Percentiles rank a stretch among this genome's conserved stretches.
phyloP scores from a whole-genome alignment of 2,329 filamentous ascomycete species.

The Aspergillus ochraceus region DNA sequence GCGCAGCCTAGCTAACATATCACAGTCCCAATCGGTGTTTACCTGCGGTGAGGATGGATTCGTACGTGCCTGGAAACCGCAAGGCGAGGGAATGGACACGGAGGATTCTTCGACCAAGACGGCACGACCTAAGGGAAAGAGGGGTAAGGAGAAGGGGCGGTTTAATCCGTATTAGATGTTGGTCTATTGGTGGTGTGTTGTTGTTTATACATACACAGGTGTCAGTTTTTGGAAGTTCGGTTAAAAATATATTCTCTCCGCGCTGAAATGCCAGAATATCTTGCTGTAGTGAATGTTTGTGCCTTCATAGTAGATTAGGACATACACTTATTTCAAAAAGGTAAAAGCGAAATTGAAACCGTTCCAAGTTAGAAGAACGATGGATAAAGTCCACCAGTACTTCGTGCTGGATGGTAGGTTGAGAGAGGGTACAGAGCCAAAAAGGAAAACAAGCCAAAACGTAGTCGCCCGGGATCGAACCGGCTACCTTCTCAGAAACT shows the following conservation, averaged over 20 bases:
- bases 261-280: no score
- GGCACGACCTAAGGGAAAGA: constrained; percentile 34
- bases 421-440: neutral
- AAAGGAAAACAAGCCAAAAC: constrained; percentile 17
- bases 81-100: constrained; percentile 14
- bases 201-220: neutral
- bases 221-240: no score
- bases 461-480: constrained; percentile 27
- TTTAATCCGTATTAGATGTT: constrained; percentile 37
- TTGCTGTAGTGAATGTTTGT: no score
- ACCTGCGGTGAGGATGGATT: constrained; percentile 49
- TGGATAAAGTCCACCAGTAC: no score
- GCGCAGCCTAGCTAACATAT: neutral
- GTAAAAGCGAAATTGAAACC: no score
- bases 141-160: constrained; percentile 34
- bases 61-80: constrained; percentile 40
- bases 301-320: no score
- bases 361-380: no score
- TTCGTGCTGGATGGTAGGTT: no score
- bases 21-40: constrained; percentile 41
- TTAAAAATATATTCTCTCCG: no score
- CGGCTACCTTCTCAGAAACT: constrained; percentile 15
- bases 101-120: constrained; percentile 22
- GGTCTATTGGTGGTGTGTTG: neutral
- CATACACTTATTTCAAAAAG: no score